These are phyloP conservation scores for Entophlyctis luteolus DNA, from an alignment of 192 early-diverging fungal species.

Conservation along the genomic window DNA sequence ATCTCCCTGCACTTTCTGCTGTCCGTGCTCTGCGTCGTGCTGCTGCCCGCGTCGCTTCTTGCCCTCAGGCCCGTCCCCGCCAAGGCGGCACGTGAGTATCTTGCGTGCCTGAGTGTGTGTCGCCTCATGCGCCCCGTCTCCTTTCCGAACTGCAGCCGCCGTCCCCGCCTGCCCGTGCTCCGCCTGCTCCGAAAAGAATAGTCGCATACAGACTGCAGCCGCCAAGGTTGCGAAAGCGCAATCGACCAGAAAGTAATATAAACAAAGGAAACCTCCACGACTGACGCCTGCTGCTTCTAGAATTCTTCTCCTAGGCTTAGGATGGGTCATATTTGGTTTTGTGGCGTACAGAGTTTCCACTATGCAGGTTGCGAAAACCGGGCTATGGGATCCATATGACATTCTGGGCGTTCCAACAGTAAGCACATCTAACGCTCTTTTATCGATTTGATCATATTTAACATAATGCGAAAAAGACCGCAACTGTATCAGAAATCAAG, in stretches of 20 bases:
- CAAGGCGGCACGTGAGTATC: background rate
- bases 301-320: slow-evolving; percentile 38
- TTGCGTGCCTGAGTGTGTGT: background rate
- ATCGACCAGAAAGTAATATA: background rate
- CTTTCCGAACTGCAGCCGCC: background rate
- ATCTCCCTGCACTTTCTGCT: slow-evolving; percentile 93
- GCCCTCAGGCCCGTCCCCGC: background rate
- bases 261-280: background rate
- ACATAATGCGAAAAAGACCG: slow-evolving; percentile 25
- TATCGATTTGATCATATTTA: background rate
- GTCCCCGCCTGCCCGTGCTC: slow-evolving; percentile 10
- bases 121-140: background rate
- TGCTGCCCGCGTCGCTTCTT: slow-evolving; percentile 66
- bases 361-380: slow-evolving; percentile 60
- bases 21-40: slow-evolving; percentile 74
- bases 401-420: slow-evolving; percentile 78
- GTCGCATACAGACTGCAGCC: background rate
- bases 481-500: slow-evolving; percentile 57
- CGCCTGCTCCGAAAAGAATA: background rate
- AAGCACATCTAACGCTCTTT: slow-evolving; percentile 5
- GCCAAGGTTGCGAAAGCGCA: background rate
- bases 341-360: slow-evolving; percentile 61
- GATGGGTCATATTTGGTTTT: slow-evolving; percentile 67
- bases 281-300: background rate
- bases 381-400: slow-evolving; percentile 90